Conservation (phyloP, 129 eudicot species). For the Kitagawia praeruptora region DNA sequence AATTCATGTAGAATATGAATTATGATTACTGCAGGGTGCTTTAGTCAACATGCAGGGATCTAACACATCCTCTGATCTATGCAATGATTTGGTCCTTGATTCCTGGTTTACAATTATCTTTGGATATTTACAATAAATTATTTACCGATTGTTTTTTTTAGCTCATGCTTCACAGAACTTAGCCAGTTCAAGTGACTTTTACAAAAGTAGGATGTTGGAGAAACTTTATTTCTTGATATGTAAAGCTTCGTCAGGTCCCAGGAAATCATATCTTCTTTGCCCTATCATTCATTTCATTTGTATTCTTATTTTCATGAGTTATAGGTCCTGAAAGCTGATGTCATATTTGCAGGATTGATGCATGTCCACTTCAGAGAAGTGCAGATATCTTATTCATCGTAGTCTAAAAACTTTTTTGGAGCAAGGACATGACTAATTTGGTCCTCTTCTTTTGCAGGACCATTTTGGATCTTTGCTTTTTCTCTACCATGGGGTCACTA, state of each 20-base stretch:
- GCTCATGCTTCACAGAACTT: not conserved
- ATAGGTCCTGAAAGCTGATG: not conserved
- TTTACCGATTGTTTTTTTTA: slow-evolving; percentile 6
- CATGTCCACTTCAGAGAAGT: not conserved
- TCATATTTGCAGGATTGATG: not conserved
- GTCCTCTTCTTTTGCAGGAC: not conserved
- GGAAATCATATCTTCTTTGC: not conserved
- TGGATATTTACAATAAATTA: not conserved
- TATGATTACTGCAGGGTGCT: slow-evolving; percentile 18
- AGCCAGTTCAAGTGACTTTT: not conserved
- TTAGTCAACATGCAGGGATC: not conserved
- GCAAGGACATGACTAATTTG: not conserved
- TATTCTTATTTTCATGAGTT: not conserved
- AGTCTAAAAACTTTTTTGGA: not conserved
- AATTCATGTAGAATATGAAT: slow-evolving; percentile 4
- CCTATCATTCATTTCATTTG: not conserved
- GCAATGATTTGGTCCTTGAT: not conserved
- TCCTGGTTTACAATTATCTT: not conserved
- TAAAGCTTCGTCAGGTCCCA: not conserved
- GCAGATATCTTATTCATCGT: not conserved
- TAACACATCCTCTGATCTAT: not conserved
- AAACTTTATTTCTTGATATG: not conserved
- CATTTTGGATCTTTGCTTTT: not conserved
- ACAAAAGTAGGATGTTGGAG: not conserved
- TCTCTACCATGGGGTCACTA: not conserved